phyloP scores from a whole-genome alignment of 2,329 filamentous ascomycete genomes.

The Aspergillus piperis region DNA sequence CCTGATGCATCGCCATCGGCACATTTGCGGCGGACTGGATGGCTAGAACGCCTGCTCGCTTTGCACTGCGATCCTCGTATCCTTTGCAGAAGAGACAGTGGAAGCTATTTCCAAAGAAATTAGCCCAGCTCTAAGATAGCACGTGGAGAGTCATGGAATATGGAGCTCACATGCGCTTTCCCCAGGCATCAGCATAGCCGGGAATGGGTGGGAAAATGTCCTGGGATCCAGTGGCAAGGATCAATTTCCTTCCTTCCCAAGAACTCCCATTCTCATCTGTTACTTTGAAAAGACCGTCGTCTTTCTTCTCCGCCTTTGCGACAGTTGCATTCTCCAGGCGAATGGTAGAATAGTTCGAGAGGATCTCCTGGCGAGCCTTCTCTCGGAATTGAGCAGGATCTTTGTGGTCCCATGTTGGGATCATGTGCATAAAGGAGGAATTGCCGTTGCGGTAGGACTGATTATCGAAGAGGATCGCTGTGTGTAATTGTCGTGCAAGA shows the following conservation, averaged over 20 bases:
- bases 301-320: not conserved
- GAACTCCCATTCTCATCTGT: slow-evolving; percentile 44
- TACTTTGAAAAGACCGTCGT: not conserved
- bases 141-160: too few relatives aligned
- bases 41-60: slow-evolving; percentile 52
- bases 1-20: slow-evolving; percentile 43
- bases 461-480: slow-evolving; percentile 48
- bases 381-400: slow-evolving; percentile 29
- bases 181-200: slow-evolving; percentile 58
- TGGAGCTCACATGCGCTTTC: slow-evolving; percentile 45
- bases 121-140: too few relatives aligned
- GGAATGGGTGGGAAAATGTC: slow-evolving; percentile 56
- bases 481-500: slow-evolving; percentile 43
- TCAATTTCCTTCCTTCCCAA: slow-evolving; percentile 55
- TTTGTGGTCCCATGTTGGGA: slow-evolving; percentile 41
- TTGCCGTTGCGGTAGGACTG: slow-evolving; percentile 46
- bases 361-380: slow-evolving; percentile 1
- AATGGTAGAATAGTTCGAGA: not conserved
- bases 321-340: not conserved
- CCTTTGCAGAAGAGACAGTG: slow-evolving; percentile 65
- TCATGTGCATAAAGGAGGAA: slow-evolving; percentile 49
- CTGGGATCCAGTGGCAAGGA: slow-evolving; percentile 56
- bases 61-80: slow-evolving; percentile 56
- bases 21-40: slow-evolving; percentile 37
- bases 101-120: slow-evolving; percentile 40